These are phyloP conservation scores for Ophiorrhiza pumila DNA, from an alignment of 257 asterid genomes.

Conservation along the genomic window DNA sequence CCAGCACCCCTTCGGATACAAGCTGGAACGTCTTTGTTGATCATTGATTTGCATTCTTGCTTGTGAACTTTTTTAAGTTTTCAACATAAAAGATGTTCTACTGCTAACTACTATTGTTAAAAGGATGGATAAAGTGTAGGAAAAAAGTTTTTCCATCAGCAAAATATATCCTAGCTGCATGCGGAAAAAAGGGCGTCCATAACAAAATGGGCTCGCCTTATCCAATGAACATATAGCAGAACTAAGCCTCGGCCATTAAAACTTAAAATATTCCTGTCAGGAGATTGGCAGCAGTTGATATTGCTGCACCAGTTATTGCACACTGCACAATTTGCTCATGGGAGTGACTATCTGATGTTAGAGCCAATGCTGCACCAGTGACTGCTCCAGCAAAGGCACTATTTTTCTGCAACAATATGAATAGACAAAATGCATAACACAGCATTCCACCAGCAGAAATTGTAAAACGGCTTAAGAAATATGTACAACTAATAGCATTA, in stretches of 20 bases:
- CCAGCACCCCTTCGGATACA: too few species aligned
- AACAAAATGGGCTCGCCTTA: neutral
- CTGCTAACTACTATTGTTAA: too few species aligned
- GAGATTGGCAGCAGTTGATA: constrained; percentile 82
- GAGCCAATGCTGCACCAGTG: constrained; percentile 81
- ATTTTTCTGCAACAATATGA: constrained; percentile 49
- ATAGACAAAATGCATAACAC: neutral
- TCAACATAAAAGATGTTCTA: too few species aligned
- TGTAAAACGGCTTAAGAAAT: neutral
- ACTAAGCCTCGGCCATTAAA: neutral
- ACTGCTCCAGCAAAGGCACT: constrained; percentile 89
- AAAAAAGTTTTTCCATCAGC: neutral
- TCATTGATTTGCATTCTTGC: too few species aligned
- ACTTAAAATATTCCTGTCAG: constrained; percentile 66
- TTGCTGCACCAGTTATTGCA: constrained; percentile 91
- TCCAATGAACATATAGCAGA: neutral
- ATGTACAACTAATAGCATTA: too few species aligned
- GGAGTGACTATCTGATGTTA: constrained; percentile 56
- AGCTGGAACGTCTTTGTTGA: too few species aligned
- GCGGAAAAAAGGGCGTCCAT: neutral
- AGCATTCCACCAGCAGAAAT: neutral
- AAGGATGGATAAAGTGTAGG: too few species aligned
- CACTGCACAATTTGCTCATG: constrained; percentile 80
- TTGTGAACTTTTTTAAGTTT: too few species aligned
- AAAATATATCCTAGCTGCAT: neutral